Percentiles rank a stretch among this genome's conserved stretches.
Evolutionary conservation across 257 asterid species (phyloP).

Genomic region (Cynanchum wilfordii): DNA sequence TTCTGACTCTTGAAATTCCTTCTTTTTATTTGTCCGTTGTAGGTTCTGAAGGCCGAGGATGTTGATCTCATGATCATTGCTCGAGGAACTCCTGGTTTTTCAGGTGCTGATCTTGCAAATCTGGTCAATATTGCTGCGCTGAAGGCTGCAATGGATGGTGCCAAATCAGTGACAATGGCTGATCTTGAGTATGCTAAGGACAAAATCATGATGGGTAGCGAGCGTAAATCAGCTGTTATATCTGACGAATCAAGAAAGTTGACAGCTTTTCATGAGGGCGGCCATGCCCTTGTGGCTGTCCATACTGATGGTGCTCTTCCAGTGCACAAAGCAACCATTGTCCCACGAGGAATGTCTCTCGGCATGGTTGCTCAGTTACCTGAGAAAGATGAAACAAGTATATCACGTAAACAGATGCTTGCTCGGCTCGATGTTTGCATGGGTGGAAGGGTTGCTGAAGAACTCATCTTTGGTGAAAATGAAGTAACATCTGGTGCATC

Average conservation of each 20-base stretch:
- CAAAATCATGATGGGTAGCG: slow-evolving; percentile 92
- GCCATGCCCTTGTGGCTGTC: slow-evolving; percentile 89
- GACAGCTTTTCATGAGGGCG: slow-evolving; percentile 91
- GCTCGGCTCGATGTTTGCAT: slow-evolving; percentile 76
- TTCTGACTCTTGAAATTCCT: slow-evolving; percentile 7
- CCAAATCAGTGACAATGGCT: slow-evolving; percentile 63
- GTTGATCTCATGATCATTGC: slow-evolving; percentile 79
- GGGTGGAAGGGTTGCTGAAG: slow-evolving; percentile 96
- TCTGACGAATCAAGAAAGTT: slow-evolving; percentile 67
- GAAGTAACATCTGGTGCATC: slow-evolving; percentile 94
- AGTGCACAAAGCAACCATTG: slow-evolving; percentile 86
- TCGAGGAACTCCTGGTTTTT: slow-evolving; percentile 88
- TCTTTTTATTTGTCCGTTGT: slow-evolving; percentile 3
- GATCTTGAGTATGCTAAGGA: slow-evolving; percentile 93
- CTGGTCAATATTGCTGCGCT: slow-evolving; percentile 80
- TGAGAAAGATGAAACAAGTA: slow-evolving; percentile 72
- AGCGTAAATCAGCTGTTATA: slow-evolving; percentile 84
- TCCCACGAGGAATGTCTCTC: slow-evolving; percentile 88
- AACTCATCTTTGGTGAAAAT: slow-evolving; percentile 75
- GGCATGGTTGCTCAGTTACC: slow-evolving; percentile 89
- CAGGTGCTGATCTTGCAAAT: slow-evolving; percentile 96
- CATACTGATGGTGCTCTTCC: slow-evolving; percentile 84
- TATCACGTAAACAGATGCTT: slow-evolving; percentile 78
- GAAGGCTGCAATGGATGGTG: slow-evolving; percentile 88
- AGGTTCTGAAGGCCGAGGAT: slow-evolving; percentile 92